Percentiles rank a stretch among this genome's conserved stretches.
Evolutionary conservation across 2,329 filamentous ascomycete species (phyloP).

Genomic region (Fusarium sp.): DNA sequence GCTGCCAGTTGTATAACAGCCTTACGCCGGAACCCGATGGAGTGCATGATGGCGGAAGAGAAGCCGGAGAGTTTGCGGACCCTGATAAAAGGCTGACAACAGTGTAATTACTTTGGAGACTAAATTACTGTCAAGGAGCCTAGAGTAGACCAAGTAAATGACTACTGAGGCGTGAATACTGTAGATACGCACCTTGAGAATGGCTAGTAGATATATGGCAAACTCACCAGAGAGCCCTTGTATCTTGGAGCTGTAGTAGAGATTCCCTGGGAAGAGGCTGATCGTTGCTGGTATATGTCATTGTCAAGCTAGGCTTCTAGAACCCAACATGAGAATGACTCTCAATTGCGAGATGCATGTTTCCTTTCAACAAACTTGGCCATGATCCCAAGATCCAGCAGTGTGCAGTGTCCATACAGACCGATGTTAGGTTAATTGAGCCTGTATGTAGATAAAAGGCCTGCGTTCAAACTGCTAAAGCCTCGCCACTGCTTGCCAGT

Average conservation of each 20-base stretch:
- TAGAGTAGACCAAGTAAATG: too few species aligned
- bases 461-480: not conserved
- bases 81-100: conserved; percentile 47
- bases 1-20: conserved; percentile 71
- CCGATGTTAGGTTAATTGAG: not conserved
- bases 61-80: conserved; percentile 60
- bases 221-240: too few species aligned
- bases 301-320: not conserved
- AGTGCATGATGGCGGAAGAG: conserved; percentile 53
- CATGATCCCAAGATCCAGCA: too few species aligned
- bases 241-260: too few species aligned
- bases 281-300: not conserved
- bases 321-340: conserved; percentile 4
- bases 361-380: not conserved
- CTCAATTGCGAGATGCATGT: not conserved
- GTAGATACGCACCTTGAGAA: too few species aligned
- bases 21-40: conserved; percentile 66
- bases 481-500: conserved; percentile 26
- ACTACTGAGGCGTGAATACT: too few species aligned
- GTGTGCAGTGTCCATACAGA: not conserved
- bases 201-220: too few species aligned
- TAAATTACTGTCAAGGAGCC: too few species aligned
- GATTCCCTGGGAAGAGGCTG: not conserved
- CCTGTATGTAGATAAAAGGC: not conserved
- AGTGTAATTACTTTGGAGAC: conserved; percentile 62